Percentiles rank a stretch among this genome's conserved stretches.
These are phyloP conservation scores for Aegilops speltoides DNA, from an alignment of 176 grass and related monocot species.

Conservation along the genomic window DNA sequence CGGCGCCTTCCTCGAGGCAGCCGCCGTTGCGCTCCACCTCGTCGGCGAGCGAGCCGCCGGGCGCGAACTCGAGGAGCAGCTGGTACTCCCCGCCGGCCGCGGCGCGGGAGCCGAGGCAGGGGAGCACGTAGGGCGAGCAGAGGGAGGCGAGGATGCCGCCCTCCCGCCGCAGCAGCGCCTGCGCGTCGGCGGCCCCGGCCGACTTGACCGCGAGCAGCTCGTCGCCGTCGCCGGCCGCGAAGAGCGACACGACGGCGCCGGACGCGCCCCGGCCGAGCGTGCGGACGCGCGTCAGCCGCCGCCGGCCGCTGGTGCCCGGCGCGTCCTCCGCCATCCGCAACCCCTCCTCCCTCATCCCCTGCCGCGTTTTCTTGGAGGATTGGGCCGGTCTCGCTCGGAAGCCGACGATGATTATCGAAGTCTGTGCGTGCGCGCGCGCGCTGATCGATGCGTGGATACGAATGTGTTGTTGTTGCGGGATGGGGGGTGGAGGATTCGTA, in stretches of 20 bases:
- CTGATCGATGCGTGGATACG: background rate
- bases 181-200: constrained; percentile 13
- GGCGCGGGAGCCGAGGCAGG: constrained; percentile 47
- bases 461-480: background rate
- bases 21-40: constrained; percentile 42
- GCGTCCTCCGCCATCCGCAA: background rate
- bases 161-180: constrained; percentile 51
- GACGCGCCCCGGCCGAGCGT: constrained; percentile 62
- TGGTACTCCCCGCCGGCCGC: constrained; percentile 14
- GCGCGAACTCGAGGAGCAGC: constrained; percentile 75
- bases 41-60: constrained; percentile 76
- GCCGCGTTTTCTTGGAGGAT: background rate
- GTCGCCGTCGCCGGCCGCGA: constrained; percentile 17
- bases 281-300: constrained; percentile 35
- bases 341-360: too few relatives aligned
- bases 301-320: background rate
- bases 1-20: constrained; percentile 36
- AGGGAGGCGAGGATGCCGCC: constrained; percentile 60
- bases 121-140: constrained; percentile 63
- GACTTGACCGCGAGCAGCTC: constrained; percentile 78
- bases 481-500: background rate
- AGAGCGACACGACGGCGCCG: constrained; percentile 56
- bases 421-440: background rate
- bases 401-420: background rate
- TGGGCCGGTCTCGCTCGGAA: too few relatives aligned